phyloP scores from a whole-genome alignment of 2,329 filamentous ascomycete species.

The Phaeosphaeria sp. region DNA sequence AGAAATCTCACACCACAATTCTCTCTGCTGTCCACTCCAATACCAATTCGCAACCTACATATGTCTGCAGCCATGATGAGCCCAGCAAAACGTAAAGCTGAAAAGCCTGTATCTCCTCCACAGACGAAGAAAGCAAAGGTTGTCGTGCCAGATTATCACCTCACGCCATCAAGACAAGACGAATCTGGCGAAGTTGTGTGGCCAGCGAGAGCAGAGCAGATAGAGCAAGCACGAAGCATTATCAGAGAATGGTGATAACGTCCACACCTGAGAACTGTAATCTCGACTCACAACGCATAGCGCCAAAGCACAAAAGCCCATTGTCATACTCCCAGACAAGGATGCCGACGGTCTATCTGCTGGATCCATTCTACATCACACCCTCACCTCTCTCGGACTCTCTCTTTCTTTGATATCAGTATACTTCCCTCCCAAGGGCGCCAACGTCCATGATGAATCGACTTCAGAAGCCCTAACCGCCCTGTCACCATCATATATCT shows the following conservation, averaged over 20 bases:
- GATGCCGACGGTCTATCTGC: constrained; percentile 72
- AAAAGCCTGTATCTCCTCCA: constrained; percentile 14
- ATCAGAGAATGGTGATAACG: constrained; percentile 64
- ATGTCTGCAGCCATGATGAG: constrained; percentile 24
- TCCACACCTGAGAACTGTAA: neutral
- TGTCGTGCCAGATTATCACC: constrained; percentile 40
- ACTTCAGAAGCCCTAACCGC: constrained; percentile 61
- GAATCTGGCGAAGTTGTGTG: constrained; percentile 60
- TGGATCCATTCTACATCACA: constrained; percentile 68
- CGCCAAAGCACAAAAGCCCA: constrained; percentile 58
- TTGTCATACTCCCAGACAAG: constrained; percentile 71
- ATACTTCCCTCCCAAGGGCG: constrained; percentile 67
- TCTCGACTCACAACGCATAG: constrained; percentile 44
- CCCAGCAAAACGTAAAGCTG: constrained; percentile 40
- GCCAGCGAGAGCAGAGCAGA: constrained; percentile 66
- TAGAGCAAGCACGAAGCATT: constrained; percentile 62
- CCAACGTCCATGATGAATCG: constrained; percentile 62
- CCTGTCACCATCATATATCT: constrained; percentile 63
- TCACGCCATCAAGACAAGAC: constrained; percentile 33
- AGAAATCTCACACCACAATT: neutral
- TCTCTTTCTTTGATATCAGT: constrained; percentile 60
- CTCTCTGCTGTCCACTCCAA: neutral
- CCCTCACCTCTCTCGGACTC: constrained; percentile 66
- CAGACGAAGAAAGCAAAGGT: constrained; percentile 37
- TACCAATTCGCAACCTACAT: constrained; percentile 11